Conservation (phyloP, 768 basidiomycete genomes). For the Pisolithus microcarpus region DNA sequence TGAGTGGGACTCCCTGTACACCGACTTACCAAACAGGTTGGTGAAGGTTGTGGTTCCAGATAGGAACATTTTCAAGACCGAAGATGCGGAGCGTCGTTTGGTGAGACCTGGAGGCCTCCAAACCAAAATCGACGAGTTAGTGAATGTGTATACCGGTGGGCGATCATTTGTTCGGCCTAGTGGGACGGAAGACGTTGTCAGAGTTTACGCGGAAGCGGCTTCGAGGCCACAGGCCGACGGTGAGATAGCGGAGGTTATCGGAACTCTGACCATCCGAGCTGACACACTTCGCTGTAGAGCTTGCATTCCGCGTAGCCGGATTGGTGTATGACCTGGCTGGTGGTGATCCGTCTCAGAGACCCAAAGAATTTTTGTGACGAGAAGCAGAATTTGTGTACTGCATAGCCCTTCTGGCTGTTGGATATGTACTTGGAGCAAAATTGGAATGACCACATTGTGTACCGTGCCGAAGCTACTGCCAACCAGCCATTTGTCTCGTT, state of each 20-base stretch:
- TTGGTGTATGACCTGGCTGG: constrained; percentile 79
- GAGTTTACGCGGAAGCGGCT: constrained; percentile 92
- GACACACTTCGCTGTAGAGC: constrained; percentile 41
- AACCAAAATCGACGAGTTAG: constrained; percentile 71
- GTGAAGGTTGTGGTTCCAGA: constrained; percentile 89
- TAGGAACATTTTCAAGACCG: constrained; percentile 77
- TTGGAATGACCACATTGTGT: too few species aligned
- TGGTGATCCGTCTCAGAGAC: constrained; percentile 70
- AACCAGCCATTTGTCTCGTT: too few species aligned
- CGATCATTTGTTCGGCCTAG: constrained; percentile 93
- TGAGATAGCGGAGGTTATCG: constrained; percentile 24
- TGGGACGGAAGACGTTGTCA: constrained; percentile 96
- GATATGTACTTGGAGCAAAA: too few species aligned
- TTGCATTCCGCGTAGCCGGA: constrained; percentile 80
- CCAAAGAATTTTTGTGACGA: constrained; percentile 65
- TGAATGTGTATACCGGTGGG: constrained; percentile 71
- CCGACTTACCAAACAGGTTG: constrained; percentile 89
- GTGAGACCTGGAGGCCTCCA: constrained; percentile 78
- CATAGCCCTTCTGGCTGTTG: too few species aligned
- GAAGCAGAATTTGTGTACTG: neutral
- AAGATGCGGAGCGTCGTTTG: constrained; percentile 88
- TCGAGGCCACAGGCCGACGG: constrained; percentile 73
- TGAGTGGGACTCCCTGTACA: constrained; percentile 91
- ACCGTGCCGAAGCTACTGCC: too few species aligned
- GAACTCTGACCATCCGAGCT: neutral